Evolutionary conservation across 2,329 filamentous ascomycete genomes (phyloP).

Genomic region (Ascochyta lentis): DNA sequence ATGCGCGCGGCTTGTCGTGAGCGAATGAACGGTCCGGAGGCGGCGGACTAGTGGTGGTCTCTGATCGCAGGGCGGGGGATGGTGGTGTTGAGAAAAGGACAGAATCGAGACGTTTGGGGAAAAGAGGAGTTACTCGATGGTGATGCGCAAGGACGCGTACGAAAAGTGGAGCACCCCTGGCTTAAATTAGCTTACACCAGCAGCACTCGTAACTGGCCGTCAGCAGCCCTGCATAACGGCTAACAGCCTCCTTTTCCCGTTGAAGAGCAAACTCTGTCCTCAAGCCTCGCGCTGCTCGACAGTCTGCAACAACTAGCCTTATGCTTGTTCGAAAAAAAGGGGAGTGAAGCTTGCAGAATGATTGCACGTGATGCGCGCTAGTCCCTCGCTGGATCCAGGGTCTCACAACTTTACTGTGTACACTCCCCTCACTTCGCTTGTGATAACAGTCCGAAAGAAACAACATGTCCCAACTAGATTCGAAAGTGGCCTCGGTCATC

Average conservation of each 20-base stretch:
- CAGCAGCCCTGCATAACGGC: slow-evolving; percentile 14
- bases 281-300: neutral
- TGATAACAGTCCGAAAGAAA: slow-evolving; percentile 15
- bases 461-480: slow-evolving; percentile 57
- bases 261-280: slow-evolving; percentile 7
- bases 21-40: slow-evolving; percentile 25
- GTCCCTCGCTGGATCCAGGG: slow-evolving; percentile 8
- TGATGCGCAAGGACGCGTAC: slow-evolving; percentile 39
- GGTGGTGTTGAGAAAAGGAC: slow-evolving; percentile 26
- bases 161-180: slow-evolving; percentile 36
- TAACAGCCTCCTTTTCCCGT: slow-evolving; percentile 13
- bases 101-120: slow-evolving; percentile 22
- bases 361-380: slow-evolving; percentile 19
- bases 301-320: neutral
- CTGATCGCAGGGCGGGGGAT: slow-evolving; percentile 1
- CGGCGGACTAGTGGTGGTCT: slow-evolving; percentile 23
- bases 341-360: neutral
- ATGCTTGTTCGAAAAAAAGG: neutral
- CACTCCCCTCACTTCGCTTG: slow-evolving; percentile 28
- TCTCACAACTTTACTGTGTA: slow-evolving; percentile 7
- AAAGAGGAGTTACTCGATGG: slow-evolving; percentile 25
- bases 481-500: slow-evolving; percentile 59
- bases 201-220: slow-evolving; percentile 18
- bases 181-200: slow-evolving; percentile 20
- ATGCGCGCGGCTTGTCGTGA: slow-evolving; percentile 17